A percentile compares a stretch with the other conserved stretches of the same genome.
Evolutionary conservation across 768 basidiomycete species (phyloP).

Genomic region (Rhizopogon vesiculosus): DNA sequence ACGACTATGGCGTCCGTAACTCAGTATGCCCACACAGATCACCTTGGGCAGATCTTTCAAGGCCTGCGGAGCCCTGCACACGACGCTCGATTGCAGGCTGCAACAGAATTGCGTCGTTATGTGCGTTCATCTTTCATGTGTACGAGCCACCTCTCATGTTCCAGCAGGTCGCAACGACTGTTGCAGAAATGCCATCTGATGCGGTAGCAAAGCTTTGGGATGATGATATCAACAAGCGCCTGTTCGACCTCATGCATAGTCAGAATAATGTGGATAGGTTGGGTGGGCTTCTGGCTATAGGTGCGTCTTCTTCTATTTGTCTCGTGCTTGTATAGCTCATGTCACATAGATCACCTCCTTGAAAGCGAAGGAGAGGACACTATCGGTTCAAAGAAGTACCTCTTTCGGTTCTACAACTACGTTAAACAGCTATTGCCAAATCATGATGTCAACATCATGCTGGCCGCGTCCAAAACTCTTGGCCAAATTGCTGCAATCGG

Average conservation of each 20-base stretch:
- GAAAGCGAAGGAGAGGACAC: slow-evolving; percentile 76
- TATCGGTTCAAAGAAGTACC: slow-evolving; percentile 73
- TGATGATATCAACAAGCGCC: slow-evolving; percentile 70
- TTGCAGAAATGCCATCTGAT: slow-evolving; percentile 80
- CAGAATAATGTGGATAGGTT: slow-evolving; percentile 74
- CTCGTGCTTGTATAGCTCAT: slow-evolving; percentile 6
- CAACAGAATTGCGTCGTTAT: slow-evolving; percentile 70
- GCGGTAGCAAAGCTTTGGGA: slow-evolving; percentile 82
- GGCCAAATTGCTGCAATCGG: slow-evolving; percentile 84
- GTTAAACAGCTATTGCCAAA: slow-evolving; percentile 90
- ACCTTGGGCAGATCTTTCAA: slow-evolving; percentile 62
- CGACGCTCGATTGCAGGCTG: slow-evolving; percentile 64
- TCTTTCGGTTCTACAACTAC: slow-evolving; percentile 89
- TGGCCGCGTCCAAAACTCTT: slow-evolving; percentile 87
- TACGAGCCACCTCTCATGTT: slow-evolving; percentile 8
- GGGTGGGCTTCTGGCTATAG: slow-evolving; percentile 85
- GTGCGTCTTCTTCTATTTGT: slow-evolving; percentile 34
- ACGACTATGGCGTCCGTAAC: slow-evolving; percentile 57
- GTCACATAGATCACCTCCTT: slow-evolving; percentile 59
- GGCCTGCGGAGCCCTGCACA: slow-evolving; percentile 59
- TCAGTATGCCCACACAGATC: slow-evolving; percentile 54
- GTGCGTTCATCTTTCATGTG: slow-evolving; percentile 35
- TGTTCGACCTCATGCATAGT: slow-evolving; percentile 84
- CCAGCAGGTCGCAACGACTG: slow-evolving; percentile 61
- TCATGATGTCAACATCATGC: slow-evolving; percentile 90